These are phyloP conservation scores for Tarenaya hassleriana DNA, from an alignment of 345 rosid species.

Conservation along the genomic window DNA sequence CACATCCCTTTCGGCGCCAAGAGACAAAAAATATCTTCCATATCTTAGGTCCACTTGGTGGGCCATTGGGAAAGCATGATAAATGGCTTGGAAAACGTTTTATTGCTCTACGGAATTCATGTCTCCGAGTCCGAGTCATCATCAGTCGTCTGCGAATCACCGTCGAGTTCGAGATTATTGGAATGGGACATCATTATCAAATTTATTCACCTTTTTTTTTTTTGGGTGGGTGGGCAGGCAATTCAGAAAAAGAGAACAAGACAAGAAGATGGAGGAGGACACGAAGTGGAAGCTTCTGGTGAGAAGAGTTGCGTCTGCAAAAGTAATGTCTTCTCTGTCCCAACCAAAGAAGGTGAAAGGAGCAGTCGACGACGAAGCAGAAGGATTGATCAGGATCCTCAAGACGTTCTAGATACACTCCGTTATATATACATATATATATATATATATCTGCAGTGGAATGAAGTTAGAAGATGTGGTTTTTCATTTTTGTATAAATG, in stretches of 20 bases:
- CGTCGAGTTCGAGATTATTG: conserved; percentile 6
- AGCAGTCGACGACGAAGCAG: conserved; percentile 22
- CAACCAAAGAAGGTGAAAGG: conserved; percentile 38
- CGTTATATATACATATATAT: neutral
- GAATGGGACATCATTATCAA: conserved; percentile 15
- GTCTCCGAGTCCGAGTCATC: no score
- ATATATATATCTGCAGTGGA: neutral
- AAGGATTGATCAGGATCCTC: conserved; percentile 27
- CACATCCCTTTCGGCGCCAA: conserved; percentile 21
- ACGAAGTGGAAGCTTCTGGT: conserved; percentile 65
- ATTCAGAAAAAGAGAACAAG: conserved; percentile 52
- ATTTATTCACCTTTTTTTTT: neutral
- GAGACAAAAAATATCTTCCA: neutral
- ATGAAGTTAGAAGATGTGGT: neutral
- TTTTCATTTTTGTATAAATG: conserved; percentile 7
- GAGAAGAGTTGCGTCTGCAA: conserved; percentile 74
- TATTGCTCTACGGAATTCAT: no score
- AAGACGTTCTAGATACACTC: conserved; percentile 17
- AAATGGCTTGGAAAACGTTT: no score
- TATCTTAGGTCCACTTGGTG: no score
- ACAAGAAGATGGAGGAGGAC: conserved; percentile 40
- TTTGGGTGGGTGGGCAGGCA: conserved; percentile 50
- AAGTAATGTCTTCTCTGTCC: conserved; percentile 54
- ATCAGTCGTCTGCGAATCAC: conserved; percentile 18
- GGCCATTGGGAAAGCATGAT: no score